Percentiles rank a stretch among this genome's conserved stretches.
phyloP scores from a whole-genome alignment of 78 protist genomes.

The Dictyostelium discoideum region DNA sequence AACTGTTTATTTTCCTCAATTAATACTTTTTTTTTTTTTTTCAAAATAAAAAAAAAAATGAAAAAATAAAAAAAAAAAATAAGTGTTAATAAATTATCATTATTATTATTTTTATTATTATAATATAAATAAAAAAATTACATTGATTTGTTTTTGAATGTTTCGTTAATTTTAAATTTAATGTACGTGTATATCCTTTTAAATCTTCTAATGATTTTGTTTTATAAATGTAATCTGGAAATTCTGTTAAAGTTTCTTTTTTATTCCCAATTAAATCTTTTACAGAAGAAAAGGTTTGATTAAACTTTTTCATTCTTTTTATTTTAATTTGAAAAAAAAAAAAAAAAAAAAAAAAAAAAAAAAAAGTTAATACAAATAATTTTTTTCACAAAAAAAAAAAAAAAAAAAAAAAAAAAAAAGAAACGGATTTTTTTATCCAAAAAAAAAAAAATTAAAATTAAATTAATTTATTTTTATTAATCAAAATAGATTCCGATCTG shows the following conservation, averaged over 20 bases:
- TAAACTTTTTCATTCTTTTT: slow-evolving; percentile 40
- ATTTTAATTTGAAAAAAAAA: neutral
- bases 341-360: neutral
- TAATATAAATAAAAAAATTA: neutral
- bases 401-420: neutral
- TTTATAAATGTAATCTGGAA: slow-evolving; percentile 30
- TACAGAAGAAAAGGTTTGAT: slow-evolving; percentile 34
- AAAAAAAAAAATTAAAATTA: too few relatives aligned
- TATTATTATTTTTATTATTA: too few relatives aligned
- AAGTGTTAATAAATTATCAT: too few relatives aligned
- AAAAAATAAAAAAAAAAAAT: too few relatives aligned
- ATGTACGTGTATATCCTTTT: neutral
- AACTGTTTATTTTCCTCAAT: slow-evolving; percentile 5
- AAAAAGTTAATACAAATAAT: neutral
- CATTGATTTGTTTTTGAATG: slow-evolving; percentile 42
- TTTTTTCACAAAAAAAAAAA: neutral
- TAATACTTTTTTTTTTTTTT: neutral
- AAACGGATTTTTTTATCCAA: too few relatives aligned
- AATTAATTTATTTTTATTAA: too few relatives aligned
- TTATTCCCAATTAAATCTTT: slow-evolving; percentile 18
- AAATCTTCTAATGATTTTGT: slow-evolving; percentile 23
- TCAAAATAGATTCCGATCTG: too few relatives aligned
- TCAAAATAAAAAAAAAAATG: too few relatives aligned
- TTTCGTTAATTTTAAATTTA: neutral
- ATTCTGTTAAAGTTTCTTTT: slow-evolving; percentile 16